Base-by-base conservation (phyloP, 352 stramenopile genomes). In the Saprolegnia parasitica region DNA sequence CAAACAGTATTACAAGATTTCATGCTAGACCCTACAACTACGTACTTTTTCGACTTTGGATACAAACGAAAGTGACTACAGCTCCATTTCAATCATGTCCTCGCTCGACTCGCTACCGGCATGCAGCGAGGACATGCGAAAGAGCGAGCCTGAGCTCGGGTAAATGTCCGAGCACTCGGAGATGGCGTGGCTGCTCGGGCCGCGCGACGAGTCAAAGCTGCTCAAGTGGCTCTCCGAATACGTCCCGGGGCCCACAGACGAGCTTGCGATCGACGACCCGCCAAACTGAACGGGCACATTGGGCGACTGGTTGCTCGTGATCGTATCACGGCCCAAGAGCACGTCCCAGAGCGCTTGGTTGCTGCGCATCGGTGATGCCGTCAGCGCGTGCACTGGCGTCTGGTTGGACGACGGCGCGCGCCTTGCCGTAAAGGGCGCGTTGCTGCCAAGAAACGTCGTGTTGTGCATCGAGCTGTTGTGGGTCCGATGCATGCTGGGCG, bases 161-260 rank as follows among this genome's bases (percentile, higher is more conserved):
- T 60, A 60, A n/a, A 60, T 60, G 35, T 60, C 52, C 11, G 52
- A 60, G 52, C 52, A 60, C 35, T 60, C 52, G 35, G 52, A 60
- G 11, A 60, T n/a, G 1, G 52, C 52, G 20, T 21, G 16, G 35
- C n/a, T 60, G n/a, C 52, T 60, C 20, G 52, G 52, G 20, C 11
- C 52, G 16, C 52, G 52, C 24, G 52, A 60, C 24, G 52, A 60
- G 35, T 60, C 52, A 24, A 60, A 60, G 52, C 52, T 60, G 52
- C 52, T n/a, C 13, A 60, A 20, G 35, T 60, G 52, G 35, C 52
- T 60, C 35, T 60, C 52, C 11, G 52, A 60, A 60, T 60, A 60
- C n/a, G 52, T 60, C 3, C 52, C 52, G 9, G 35, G n/a, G 2
- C 24, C 47, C 2, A 55, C 24, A 5, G 47, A 55, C n/a, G n/a